Evolutionary conservation across 345 rosid species (phyloP), one percentile per base, ranked within the genome.

Genomic region (Reutealis trisperma): DNA sequence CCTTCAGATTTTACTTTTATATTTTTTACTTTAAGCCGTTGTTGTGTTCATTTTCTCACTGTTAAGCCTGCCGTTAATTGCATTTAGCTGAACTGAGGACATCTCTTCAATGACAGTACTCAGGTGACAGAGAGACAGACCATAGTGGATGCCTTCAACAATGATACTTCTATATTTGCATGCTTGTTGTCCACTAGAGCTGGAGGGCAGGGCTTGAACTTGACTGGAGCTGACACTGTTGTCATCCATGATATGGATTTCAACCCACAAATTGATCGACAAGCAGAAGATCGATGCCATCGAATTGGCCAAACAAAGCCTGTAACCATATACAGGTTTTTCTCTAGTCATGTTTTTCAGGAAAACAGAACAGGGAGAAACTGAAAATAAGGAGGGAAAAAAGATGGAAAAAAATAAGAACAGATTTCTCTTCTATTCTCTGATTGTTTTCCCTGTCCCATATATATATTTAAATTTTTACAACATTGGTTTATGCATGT

Each of bases 221-320:
- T 96, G 81, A 94, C 90, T 0, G 99, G 96, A 59, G 97, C 98
- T 62, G 99, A 94, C 80, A 94, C 97, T 0, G 97, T 92, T 44
- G 83, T 94, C 58, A 92, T 92, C 74, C 97, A 94, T 59, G 94
- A 94, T 82, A 89, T 96, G 98, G 98, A 92, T 89, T 96, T 94
- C 81, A 96, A 96, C 77, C 99, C 97, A 34, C 98, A 96, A 82
- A 96, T 96, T 75, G 98, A 96, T 63, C 84, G 98, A 25, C 98
- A 92, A 80, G 99, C 97, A 61, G 98, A 92, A 88, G 98, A 94
- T 83, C 89, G 97, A 13, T 96, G 98, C 75, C 99, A 94, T 83
- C 91, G 95, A 64, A 92, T 96, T 67, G 99, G 99, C 82, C 97
- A 96, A 86, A 92, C 91, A 11, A 94, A 85, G 84, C 94, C 97